Conservation (phyloP, 129 eudicot genomes). For the Ambrosia artemisiifolia region DNA sequence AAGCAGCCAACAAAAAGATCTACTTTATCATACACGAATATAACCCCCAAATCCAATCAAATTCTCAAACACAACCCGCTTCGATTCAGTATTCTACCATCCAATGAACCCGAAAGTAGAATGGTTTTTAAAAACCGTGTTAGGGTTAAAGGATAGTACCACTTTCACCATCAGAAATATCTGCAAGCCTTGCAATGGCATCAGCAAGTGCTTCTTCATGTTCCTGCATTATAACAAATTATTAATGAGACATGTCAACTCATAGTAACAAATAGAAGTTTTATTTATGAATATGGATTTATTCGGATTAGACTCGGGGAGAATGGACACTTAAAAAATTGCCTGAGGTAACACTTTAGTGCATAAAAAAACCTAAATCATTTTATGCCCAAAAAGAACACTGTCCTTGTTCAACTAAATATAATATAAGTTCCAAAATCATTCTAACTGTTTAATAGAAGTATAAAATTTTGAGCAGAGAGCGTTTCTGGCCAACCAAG, state of each 20-base stretch:
- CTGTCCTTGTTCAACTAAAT: too few relatives aligned
- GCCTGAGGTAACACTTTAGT: neutral
- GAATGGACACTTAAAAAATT: neutral
- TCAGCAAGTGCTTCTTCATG: constrained; percentile 77
- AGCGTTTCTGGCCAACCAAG: neutral
- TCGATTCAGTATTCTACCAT: neutral
- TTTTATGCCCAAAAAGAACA: neutral
- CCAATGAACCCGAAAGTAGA: constrained; percentile 5
- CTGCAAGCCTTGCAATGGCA: constrained; percentile 65
- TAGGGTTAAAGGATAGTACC: constrained; percentile 36
- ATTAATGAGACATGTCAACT: constrained; percentile 15
- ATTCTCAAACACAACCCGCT: neutral
- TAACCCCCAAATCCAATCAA: neutral
- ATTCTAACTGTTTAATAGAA: neutral
- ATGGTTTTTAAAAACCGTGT: neutral
- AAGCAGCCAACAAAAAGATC: constrained; percentile 12
- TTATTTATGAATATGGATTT: neutral
- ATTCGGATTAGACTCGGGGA: neutral
- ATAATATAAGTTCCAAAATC: neutral
- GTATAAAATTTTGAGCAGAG: neutral
- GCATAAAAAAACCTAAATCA: constrained; percentile 11
- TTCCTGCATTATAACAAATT: constrained; percentile 45
- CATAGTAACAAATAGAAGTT: neutral
- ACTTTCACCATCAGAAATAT: constrained; percentile 70
- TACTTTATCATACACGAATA: neutral